Percentiles rank a stretch among this genome's conserved stretches.
Conservation (phyloP, 345 rosid species). For the Camelina laxa region DNA sequence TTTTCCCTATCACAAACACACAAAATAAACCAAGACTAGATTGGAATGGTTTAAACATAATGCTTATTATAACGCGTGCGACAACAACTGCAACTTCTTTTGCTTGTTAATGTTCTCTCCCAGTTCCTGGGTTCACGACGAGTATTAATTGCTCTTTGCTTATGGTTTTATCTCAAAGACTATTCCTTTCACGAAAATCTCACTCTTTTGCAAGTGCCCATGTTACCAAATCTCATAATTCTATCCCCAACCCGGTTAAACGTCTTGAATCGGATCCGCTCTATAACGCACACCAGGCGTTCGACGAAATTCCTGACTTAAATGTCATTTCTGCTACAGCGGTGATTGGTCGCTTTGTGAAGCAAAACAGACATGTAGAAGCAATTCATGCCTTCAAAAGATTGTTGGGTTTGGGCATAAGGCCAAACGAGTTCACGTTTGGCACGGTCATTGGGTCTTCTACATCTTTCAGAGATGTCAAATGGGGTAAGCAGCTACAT, state of each 20-base stretch:
- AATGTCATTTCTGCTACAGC: constrained; percentile 65
- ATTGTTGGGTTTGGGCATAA: constrained; percentile 54
- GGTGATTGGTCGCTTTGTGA: constrained; percentile 55
- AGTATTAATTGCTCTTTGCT: background rate
- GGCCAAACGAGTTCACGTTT: constrained; percentile 78
- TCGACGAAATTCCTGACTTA: constrained; percentile 60
- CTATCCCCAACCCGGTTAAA: background rate
- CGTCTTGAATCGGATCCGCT: background rate
- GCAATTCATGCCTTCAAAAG: constrained; percentile 57
- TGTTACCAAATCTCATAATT: constrained; percentile 26
- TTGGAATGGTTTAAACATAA: background rate
- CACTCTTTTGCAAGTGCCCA: constrained; percentile 23
- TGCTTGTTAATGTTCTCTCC: background rate
- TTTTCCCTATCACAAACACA: no score
- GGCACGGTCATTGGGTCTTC: constrained; percentile 65
- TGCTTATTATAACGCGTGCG: background rate
- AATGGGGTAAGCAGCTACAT: constrained; percentile 66
- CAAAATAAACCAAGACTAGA: background rate
- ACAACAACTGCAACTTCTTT: background rate
- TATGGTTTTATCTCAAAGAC: constrained; percentile 36
- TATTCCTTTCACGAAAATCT: constrained; percentile 3
- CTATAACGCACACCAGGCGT: constrained; percentile 43
- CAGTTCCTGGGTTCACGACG: background rate
- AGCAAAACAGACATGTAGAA: constrained; percentile 51
- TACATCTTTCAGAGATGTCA: constrained; percentile 50